Percentiles rank a stretch among this genome's conserved stretches.
These are phyloP conservation scores for Perilla frutescens DNA, from an alignment of 257 asterid genomes.

Conservation along the genomic window DNA sequence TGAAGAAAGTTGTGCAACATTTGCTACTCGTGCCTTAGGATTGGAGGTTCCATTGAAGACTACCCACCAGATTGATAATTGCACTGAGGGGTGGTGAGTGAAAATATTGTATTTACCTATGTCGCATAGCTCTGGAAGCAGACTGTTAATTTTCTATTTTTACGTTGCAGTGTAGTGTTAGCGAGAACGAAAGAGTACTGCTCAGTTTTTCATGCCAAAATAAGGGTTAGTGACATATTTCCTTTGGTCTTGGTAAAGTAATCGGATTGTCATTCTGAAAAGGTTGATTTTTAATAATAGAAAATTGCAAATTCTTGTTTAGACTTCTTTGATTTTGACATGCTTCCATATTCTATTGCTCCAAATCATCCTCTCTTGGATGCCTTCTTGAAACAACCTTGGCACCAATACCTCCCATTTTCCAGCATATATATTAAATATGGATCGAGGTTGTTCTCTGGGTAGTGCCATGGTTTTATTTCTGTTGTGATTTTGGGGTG, in stretches of 20 bases:
- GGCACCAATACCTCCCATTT: constrained; percentile 7
- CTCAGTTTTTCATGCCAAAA: constrained; percentile 84
- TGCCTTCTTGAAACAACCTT: not conserved
- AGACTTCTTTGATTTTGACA: not conserved
- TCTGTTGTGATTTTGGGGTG: not conserved
- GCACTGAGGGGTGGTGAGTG: constrained; percentile 93
- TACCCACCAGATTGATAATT: constrained; percentile 98
- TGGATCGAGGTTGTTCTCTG: constrained; percentile 8
- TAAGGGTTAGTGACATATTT: constrained; percentile 69
- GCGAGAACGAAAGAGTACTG: constrained; percentile 93
- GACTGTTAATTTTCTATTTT: constrained; percentile 31
- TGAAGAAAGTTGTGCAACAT: constrained; percentile 94
- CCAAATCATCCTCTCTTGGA: not conserved
- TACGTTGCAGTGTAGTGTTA: constrained; percentile 70
- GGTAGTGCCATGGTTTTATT: constrained; percentile 23
- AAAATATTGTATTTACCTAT: constrained; percentile 22
- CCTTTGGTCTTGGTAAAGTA: constrained; percentile 5
- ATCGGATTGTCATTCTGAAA: constrained; percentile 1
- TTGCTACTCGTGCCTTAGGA: constrained; percentile 87
- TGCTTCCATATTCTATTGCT: no score
- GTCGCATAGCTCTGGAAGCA: constrained; percentile 24
- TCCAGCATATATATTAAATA: not conserved
- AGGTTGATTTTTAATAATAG: constrained; percentile 8
- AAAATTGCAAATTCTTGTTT: constrained; percentile 18
- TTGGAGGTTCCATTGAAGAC: constrained; percentile 71